These are phyloP conservation scores for Naegleria lovaniensis DNA, from an alignment of 208 protist genomes.

Conservation along the genomic window DNA sequence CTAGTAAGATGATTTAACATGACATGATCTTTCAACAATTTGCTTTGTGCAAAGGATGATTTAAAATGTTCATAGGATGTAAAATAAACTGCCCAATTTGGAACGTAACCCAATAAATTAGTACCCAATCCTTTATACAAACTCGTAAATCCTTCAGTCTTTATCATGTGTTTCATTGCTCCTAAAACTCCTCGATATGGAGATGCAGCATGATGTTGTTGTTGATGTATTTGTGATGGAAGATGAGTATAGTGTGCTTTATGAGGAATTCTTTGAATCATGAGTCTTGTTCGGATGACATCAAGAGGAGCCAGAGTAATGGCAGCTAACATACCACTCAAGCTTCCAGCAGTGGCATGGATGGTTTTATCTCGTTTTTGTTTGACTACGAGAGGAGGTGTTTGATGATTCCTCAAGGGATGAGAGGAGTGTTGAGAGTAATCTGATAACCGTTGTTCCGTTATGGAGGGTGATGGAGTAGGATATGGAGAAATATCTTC, in stretches of 20 bases:
- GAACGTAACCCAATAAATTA: conserved; percentile 43
- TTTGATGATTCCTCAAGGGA: too few species aligned
- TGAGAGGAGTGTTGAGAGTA: too few species aligned
- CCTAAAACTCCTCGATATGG: background rate
- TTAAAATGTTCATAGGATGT: conserved; percentile 44
- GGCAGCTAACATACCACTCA: conserved; percentile 36
- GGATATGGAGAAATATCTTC: background rate
- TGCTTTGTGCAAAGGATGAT: background rate
- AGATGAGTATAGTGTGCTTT: background rate
- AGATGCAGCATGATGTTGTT: background rate
- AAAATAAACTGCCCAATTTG: conserved; percentile 55
- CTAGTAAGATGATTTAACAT: conserved; percentile 32
- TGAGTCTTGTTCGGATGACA: conserved; percentile 49
- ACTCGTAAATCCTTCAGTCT: conserved; percentile 7
- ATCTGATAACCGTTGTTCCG: too few species aligned
- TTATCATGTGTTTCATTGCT: conserved; percentile 32
- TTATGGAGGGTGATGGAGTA: background rate
- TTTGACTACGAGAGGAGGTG: too few species aligned
- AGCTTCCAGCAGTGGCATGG: conserved; percentile 35
- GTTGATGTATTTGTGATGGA: background rate
- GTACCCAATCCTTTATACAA: conserved; percentile 44
- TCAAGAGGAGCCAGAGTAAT: conserved; percentile 50
- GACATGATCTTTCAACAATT: background rate
- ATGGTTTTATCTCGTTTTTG: background rate
- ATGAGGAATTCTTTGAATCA: conserved; percentile 26